Evolutionary conservation across 805 yeast species (phyloP), one percentile per base, ranked within the genome.

Genomic region (Saturnispora gosingensis): DNA sequence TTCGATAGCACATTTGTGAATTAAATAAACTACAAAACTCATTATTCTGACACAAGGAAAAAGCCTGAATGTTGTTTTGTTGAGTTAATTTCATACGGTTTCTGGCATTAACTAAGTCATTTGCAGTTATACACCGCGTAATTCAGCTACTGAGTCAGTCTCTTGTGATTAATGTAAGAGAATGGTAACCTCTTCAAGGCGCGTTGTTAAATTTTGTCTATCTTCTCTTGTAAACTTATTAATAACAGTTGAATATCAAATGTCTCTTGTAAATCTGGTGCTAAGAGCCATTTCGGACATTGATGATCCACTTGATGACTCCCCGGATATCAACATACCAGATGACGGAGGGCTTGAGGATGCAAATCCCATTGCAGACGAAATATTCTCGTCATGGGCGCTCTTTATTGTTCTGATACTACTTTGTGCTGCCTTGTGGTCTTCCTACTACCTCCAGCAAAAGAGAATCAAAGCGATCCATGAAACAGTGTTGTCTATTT

Each of bases 301-400:
- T 44, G 71, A 67, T 53, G 66, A 58, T 20, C 70, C 69, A 25
- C 52, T 59, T 9, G 73, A 67, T 53, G 64, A 69, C 40, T 51
- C 66, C 10, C 80, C 76, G 9, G 69, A 64, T 49, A 45, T 56
- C 6, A 80, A 74, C 45, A 63, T 76, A 16, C 80, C 82, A 0
- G 86, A 77, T 58, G 75, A 71, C 44, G 68, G 60, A 42, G 76
- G 70, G 30, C 65, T 67, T 20, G 88, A 82, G 35, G 81, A 74
- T 13, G 75, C 83, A 6, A 88, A 87, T 61, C 97, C 98, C 0
- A 85, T 88, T 20, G 82, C 91, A 3, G 97, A 91, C 61, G 99
- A 93, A 67, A 88, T 93, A 60, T 93, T 89, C 67, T 86, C 96
- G 5, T 88, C 97, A 0, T 93, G 99, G 99, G 98, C 99, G 0